Evolutionary conservation across 139 green algal species (phyloP).

Genomic region (Coelastrella sp.): DNA sequence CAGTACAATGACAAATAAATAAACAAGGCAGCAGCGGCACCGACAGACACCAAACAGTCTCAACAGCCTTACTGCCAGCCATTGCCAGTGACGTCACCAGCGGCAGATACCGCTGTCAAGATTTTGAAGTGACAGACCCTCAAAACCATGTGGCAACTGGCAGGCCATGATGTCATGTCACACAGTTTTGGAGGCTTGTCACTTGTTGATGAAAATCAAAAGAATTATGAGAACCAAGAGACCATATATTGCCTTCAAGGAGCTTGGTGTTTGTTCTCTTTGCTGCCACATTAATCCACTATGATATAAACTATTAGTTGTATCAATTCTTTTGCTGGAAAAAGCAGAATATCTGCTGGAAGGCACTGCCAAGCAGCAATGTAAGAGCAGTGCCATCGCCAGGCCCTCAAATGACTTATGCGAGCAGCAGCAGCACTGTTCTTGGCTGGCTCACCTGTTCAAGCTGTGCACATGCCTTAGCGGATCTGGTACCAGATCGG

Average conservation of each 20-base stretch:
- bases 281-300: not conserved
- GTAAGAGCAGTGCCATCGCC: not conserved
- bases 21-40: not conserved
- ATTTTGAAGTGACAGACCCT: no score
- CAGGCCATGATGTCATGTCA: no score
- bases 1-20: not conserved
- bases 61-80: not conserved
- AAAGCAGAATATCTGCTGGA: not conserved
- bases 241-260: no score
- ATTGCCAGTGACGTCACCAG: no score
- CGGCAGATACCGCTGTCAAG: not conserved
- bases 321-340: no score
- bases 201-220: no score
- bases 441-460: not conserved
- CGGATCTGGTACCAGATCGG: constrained; percentile 12
- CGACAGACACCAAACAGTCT: no score
- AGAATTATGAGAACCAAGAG: no score
- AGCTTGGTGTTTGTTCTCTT: not conserved
- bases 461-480: constrained; percentile 3
- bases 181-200: no score
- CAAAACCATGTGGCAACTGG: no score
- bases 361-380: not conserved
- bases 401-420: not conserved
- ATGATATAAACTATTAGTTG: not conserved
- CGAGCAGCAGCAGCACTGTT: not conserved